phyloP scores from a whole-genome alignment of 441 rosid genomes.

The Euphorbia schlechtendalii region DNA sequence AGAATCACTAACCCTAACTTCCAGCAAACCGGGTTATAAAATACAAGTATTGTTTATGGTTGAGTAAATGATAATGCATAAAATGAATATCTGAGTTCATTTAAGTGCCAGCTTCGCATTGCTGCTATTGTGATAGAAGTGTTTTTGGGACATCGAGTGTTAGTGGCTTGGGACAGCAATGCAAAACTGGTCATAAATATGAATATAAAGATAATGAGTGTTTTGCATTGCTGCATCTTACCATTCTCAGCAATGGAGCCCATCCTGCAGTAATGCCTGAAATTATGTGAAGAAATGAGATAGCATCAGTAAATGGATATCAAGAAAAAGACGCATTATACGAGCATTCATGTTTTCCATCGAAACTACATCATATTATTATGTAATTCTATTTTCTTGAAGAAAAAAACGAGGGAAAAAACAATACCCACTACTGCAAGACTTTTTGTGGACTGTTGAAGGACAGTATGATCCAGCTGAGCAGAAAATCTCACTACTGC shows the following conservation, averaged over 20 bases:
- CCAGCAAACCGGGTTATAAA: not conserved
- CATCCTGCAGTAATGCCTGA: constrained; percentile 82
- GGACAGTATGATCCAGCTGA: constrained; percentile 83
- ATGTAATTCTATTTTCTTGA: not conserved
- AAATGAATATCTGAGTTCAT: too few relatives aligned
- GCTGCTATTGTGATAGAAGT: too few relatives aligned
- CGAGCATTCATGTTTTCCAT: not conserved
- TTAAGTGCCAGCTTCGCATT: too few relatives aligned
- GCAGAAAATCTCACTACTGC: constrained; percentile 68
- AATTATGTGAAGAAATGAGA: constrained; percentile 22
- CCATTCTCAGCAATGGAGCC: constrained; percentile 80
- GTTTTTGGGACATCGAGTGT: too few relatives aligned
- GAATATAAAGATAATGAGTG: too few relatives aligned
- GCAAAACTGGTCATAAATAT: too few relatives aligned
- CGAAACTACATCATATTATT: not conserved
- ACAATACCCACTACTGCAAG: constrained; percentile 80
- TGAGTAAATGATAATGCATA: too few relatives aligned
- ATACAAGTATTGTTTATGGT: too few relatives aligned
- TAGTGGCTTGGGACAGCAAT: too few relatives aligned
- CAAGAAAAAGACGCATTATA: not conserved
- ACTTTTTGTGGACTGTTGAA: constrained; percentile 39
- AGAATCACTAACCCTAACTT: constrained; percentile 10
- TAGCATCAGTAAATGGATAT: not conserved
- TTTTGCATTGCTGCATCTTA: constrained; percentile 23
- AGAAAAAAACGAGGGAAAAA: constrained; percentile 7